Evolutionary conservation across 202 grass and related monocot species (phyloP).

Genomic region (Digitaria exilis): DNA sequence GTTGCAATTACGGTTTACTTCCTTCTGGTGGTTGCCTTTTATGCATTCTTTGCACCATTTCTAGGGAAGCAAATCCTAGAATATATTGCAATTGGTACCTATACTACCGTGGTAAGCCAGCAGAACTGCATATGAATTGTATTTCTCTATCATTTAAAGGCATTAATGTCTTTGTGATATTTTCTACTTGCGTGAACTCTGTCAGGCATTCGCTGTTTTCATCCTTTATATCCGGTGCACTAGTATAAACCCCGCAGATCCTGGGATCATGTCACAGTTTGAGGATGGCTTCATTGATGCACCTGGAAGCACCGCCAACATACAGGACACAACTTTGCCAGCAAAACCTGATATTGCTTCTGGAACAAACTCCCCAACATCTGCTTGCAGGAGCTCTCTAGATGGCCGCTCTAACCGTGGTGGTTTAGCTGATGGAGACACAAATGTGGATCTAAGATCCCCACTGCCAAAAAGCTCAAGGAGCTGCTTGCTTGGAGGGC

Average conservation of each 20-base stretch:
- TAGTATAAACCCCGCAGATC: constrained; percentile 89
- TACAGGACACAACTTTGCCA: constrained; percentile 43
- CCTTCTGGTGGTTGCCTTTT: constrained; percentile 79
- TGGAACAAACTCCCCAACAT: constrained; percentile 50
- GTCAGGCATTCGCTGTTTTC: constrained; percentile 80
- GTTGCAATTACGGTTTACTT: constrained; percentile 82
- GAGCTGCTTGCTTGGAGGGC: constrained; percentile 59
- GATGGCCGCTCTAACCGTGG: constrained; percentile 47
- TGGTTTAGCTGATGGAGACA: constrained; percentile 53
- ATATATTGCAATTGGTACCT: constrained; percentile 60
- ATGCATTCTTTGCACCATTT: constrained; percentile 85
- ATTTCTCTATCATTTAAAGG: constrained; percentile 10
- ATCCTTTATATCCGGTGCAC: constrained; percentile 89
- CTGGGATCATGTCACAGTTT: constrained; percentile 83
- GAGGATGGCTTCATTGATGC: constrained; percentile 52
- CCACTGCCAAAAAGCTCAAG: constrained; percentile 38
- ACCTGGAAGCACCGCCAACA: constrained; percentile 37
- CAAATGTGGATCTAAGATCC: constrained; percentile 14
- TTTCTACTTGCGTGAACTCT: constrained; percentile 23
- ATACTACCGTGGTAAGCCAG: constrained; percentile 73
- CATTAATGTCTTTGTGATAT: constrained; percentile 19
- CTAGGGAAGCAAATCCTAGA: constrained; percentile 60
- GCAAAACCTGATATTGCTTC: constrained; percentile 36
- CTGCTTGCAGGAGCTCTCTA: constrained; percentile 59
- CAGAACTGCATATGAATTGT: neutral